Evolutionary conservation across 345 rosid genomes (phyloP), one percentile per base, ranked within the genome.

Genomic region (Garcia nutans): DNA sequence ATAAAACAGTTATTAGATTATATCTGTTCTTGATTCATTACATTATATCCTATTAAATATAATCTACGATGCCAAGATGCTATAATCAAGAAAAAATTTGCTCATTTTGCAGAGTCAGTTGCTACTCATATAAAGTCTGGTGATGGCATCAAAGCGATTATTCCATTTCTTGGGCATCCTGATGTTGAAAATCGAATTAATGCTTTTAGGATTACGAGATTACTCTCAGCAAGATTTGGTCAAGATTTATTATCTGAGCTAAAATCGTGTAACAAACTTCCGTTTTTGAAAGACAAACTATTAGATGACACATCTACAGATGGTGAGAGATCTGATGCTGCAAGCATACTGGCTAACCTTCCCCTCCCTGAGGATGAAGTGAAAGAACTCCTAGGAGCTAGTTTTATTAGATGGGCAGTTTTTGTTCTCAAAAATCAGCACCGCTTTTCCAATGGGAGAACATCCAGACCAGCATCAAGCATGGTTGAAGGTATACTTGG

Each of bases 401-500:
- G 81, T 71, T 84, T 86, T 65, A 16, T 83, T 23, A 75, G 45
- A 73, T 86, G 85, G 86, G 80, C 71, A 28, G 76, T 84, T 24
- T 58, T 42, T 55, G 52, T 64, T 62, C 75, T 86, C 19, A 67
- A 70, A 68, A 75, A 37, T 66, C 75, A 78, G 68, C 77, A 71
- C 56, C 62, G 10, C 2, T 57, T 60, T 57, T 17, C 80, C 54
- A 78, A 70, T 55, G 81, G 80, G 65, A 81, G 77, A 79, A 44
- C 61, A 23, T 77, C 76, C 7, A 68, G 50, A 52, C 62, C 80
- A 20, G 42, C 72, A 59, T 70, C 84, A 73, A 82, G 82, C 81
- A 81, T 84, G 77, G 60, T 65, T 37, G 84, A 86, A 76, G 88
- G 86, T 66, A 82, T 86, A 33, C 65, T 82, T 42, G 87, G 89